Evolutionary conservation across 441 rosid genomes (phyloP).

Genomic region (Arabidopsis lyrata): DNA sequence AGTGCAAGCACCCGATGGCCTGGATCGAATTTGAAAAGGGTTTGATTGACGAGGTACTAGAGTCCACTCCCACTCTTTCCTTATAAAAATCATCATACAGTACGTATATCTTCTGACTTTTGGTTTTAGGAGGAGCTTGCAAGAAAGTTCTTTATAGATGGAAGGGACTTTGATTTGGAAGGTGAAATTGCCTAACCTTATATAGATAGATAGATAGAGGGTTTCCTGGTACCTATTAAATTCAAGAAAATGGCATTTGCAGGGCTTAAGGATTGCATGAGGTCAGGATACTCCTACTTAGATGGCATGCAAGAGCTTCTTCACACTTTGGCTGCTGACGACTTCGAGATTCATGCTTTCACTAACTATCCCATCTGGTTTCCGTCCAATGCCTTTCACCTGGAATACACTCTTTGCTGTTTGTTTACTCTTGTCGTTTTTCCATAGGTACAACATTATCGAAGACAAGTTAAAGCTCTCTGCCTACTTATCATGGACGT

Average conservation of each 20-base stretch:
- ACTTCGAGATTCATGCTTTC: conserved; percentile 91
- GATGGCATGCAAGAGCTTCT: conserved; percentile 85
- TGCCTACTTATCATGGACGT: conserved; percentile 84
- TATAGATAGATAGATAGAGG: background rate
- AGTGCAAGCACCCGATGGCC: conserved; percentile 80
- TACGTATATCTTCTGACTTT: background rate
- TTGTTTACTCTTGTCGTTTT: conserved; percentile 9
- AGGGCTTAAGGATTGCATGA: conserved; percentile 85
- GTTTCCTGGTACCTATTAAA: background rate
- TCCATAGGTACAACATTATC: conserved; percentile 70
- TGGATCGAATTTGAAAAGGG: conserved; percentile 96
- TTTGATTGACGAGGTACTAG: conserved; percentile 72
- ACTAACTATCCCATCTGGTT: conserved; percentile 93
- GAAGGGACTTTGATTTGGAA: conserved; percentile 84
- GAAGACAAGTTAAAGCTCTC: conserved; percentile 83
- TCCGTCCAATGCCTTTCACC: background rate
- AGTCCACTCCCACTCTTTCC: background rate
- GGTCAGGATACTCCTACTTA: conserved; percentile 69
- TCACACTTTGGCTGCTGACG: conserved; percentile 53
- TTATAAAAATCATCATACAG: background rate
- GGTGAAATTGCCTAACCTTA: conserved; percentile 50
- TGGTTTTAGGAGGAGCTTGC: conserved; percentile 68
- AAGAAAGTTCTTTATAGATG: conserved; percentile 77
- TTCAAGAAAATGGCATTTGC: conserved; percentile 10
- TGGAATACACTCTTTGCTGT: background rate